Conservation (phyloP, 805 yeast genomes). For the Kodamaea hsintzibuensis region DNA sequence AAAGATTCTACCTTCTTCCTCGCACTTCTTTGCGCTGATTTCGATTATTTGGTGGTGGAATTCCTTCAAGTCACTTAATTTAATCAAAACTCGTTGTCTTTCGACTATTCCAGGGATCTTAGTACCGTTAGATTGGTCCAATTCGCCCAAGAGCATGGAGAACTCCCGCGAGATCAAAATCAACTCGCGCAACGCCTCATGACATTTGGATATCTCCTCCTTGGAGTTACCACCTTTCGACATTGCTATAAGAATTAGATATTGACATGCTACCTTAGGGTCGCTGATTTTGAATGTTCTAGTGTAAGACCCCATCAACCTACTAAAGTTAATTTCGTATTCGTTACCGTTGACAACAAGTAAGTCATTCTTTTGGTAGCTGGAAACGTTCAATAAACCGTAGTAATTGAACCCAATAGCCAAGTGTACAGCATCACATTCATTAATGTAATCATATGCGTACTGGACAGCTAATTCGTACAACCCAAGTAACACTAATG, state of each 20-base stretch:
- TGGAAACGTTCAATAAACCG: conserved; percentile 60
- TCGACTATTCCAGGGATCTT: conserved; percentile 84
- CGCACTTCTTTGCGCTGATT: conserved; percentile 82
- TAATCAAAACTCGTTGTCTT: conserved; percentile 65
- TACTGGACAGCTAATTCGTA: conserved; percentile 79
- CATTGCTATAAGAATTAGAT: conserved; percentile 69
- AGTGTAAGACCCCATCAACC: conserved; percentile 77
- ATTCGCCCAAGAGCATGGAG: conserved; percentile 77
- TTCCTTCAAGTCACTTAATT: conserved; percentile 55
- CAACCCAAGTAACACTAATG: conserved; percentile 72
- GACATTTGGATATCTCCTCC: conserved; percentile 58
- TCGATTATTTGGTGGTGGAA: conserved; percentile 75
- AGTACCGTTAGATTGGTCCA: conserved; percentile 65
- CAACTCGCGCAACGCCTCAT: conserved; percentile 79
- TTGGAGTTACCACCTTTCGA: conserved; percentile 34
- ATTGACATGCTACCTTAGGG: conserved; percentile 91
- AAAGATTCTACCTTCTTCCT: conserved; percentile 84
- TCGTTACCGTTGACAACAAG: conserved; percentile 33
- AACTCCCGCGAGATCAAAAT: conserved; percentile 87
- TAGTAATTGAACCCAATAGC: conserved; percentile 78
- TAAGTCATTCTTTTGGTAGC: conserved; percentile 33
- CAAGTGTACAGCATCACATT: conserved; percentile 86
- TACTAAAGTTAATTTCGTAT: conserved; percentile 50
- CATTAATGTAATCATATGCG: conserved; percentile 57
- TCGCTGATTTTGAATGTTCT: conserved; percentile 81